Evolutionary conservation across 2,329 filamentous ascomycete genomes (phyloP).

Genomic region (Phaeosphaeriaceae sp.): DNA sequence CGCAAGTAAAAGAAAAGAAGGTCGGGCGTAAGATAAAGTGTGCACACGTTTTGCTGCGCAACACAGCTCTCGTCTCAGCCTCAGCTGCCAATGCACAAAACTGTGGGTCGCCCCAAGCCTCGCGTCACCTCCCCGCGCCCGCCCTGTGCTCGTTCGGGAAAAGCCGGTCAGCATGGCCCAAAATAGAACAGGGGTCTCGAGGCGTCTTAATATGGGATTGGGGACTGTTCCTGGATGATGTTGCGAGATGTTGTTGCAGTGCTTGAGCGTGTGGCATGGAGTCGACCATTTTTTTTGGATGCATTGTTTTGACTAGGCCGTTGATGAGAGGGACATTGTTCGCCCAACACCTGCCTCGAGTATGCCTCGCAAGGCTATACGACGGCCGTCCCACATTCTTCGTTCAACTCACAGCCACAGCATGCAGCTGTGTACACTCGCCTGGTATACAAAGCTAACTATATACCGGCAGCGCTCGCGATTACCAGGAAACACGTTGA

Average conservation of each 20-base stretch:
- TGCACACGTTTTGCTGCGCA: conserved; percentile 5
- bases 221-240: too few relatives aligned
- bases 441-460: not conserved
- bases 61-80: conserved; percentile 21
- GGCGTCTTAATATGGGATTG: too few relatives aligned
- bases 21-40: conserved; percentile 8
- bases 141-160: not conserved
- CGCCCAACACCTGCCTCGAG: too few relatives aligned
- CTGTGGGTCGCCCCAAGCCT: conserved; percentile 11
- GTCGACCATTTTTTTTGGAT: too few relatives aligned
- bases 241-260: too few relatives aligned
- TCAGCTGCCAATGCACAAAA: conserved; percentile 17
- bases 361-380: conserved; percentile 2
- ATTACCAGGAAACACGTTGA: not conserved
- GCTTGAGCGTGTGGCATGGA: too few relatives aligned
- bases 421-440: not conserved
- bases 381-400: not conserved
- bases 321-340: too few relatives aligned
- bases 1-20: conserved; percentile 8
- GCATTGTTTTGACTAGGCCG: too few relatives aligned
- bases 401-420: conserved; percentile 8
- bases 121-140: conserved; percentile 10
- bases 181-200: conserved; percentile 1
- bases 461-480: not conserved
- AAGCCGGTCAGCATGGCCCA: not conserved